Evolutionary conservation across 805 yeast species (phyloP), one percentile per base, ranked within the genome.

Genomic region (Ogataea henricii): DNA sequence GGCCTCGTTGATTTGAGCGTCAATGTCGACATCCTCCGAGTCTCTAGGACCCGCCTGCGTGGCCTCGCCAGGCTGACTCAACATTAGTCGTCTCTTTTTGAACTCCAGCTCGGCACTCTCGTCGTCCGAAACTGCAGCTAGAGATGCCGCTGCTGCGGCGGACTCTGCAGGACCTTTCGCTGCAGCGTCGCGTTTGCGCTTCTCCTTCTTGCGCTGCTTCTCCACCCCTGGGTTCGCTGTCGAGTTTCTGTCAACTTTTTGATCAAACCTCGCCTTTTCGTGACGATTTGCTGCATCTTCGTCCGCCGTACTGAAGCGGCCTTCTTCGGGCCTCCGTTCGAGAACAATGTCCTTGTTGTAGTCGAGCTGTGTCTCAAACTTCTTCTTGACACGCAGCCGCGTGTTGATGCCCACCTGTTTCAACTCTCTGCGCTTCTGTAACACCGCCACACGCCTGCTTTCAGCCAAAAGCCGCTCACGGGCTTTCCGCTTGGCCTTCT

Each of bases 401-500:
- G 73, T 68, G 27, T 74, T 79, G 9, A 83, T 73, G 2, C 96
- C 96, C 0, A 94, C 91, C 40, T 83, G 85, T 59, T 89, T 87
- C 63, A 89, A 69, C 54, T 87, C 95, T 55, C 96, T 71, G 54
- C 96, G 73, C 54, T 84, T 86, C 56, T 90, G 96, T 10, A 92
- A 61, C 48, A 83, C 69, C 0, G 96, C 87, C 18, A 89, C 73
- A 26, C 95, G 69, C 56, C 82, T 77, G 49, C 89, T 86, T 60
- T 90, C 96, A 42, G 83, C 87, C 38, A 89, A 69, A 78, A 87
- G 76, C 43, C 94, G 71, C 63, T 92, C 98, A 48, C 97, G 73
- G 2, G 85, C 88, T 62, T 91, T 89, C 49, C 98, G 69, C 49
- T 91, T 88, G 0, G 97, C 97, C 66, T 92, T 92, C 56, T 91